Evolutionary conservation across 805 yeast genomes (phyloP), one percentile per base, ranked within the genome.

Genomic region (Komagataella pastoris): DNA sequence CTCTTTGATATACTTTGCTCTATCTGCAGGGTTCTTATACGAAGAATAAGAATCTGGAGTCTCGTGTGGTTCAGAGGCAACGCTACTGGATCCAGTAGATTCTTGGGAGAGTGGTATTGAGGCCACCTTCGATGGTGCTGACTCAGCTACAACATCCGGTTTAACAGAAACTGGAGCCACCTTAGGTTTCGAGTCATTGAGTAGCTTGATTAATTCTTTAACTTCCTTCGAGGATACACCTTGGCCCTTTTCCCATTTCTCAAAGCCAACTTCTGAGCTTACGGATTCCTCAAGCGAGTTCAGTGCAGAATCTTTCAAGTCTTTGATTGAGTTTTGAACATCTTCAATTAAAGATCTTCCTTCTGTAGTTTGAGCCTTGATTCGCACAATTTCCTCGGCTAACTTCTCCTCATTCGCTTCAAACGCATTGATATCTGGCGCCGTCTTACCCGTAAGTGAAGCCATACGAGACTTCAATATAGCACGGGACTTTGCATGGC

Each of bases 391-490:
- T 49, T 79, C 83, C 53, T 72, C 75, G 50, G 73, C 75, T 55
- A 83, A 72, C 53, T 71, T 68, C 6, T 69, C 64, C 54, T 83
- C 88, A 50, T 79, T 75, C 50, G 73, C 76, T 45, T 80, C 79
- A 58, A 76, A 73, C 3, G 69, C 70, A 21, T 72, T 74, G 47
- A 70, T 64, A 36, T 69, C 69, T 6, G 74, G 67, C 2, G 73
- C 69, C 6, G 77, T 71, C 59, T 81, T 84, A 5, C 97, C 97
- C 0, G 97, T 90, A 59, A 91, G 75, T 3, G 91, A 88, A 24
- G 96, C 95, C 95, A 91, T 89, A 58, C 96, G 77, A 50, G 90
- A 86, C 56, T 82, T 81, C 58, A 93, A 72, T 52, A 81, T 68
- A 46, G 91, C 95, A 61, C 85, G 84, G 46, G 87, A 82, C 58